phyloP scores from a whole-genome alignment of 208 protist genomes.

The Leptomonas seymouri region DNA sequence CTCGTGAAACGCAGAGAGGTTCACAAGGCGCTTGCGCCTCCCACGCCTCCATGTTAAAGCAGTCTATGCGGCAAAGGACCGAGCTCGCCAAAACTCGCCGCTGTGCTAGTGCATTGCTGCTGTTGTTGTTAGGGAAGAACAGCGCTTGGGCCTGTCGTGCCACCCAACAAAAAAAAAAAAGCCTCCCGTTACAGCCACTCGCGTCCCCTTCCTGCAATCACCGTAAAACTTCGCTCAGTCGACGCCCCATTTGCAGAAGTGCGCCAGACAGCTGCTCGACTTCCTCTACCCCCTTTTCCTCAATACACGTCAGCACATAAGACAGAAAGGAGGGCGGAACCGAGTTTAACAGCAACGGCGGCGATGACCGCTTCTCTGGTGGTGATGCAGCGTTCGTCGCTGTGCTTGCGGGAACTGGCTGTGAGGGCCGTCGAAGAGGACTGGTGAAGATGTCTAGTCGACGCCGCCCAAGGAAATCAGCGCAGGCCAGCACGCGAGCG shows the following conservation, averaged over 20 bases:
- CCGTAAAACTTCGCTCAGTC: background rate
- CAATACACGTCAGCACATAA: constrained; percentile 11
- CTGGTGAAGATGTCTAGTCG: constrained; percentile 14
- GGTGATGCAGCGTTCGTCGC: background rate
- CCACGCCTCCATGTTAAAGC: no score
- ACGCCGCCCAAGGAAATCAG: constrained; percentile 5
- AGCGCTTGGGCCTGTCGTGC: no score
- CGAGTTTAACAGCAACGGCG: background rate
- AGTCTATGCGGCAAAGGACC: no score
- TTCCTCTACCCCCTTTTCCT: constrained; percentile 8
- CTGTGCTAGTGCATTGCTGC: no score
- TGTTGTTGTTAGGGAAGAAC: no score
- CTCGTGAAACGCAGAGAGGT: no score
- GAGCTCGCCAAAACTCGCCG: no score
- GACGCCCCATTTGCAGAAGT: constrained; percentile 15
- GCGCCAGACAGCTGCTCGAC: constrained; percentile 16
- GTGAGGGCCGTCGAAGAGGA: background rate
- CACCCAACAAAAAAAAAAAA: constrained; percentile 15
- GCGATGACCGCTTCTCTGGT: no score
- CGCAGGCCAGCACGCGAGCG: constrained; percentile 10
- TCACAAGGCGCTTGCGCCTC: no score
- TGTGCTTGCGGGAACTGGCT: background rate
- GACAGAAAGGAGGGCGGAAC: constrained; percentile 14
- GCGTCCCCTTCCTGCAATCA: background rate
- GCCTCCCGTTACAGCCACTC: background rate